A percentile compares a stretch with the other conserved stretches of the same genome.
phyloP scores from a whole-genome alignment of 164 flowering plant genomes.

The Umbilicus rupestris region DNA sequence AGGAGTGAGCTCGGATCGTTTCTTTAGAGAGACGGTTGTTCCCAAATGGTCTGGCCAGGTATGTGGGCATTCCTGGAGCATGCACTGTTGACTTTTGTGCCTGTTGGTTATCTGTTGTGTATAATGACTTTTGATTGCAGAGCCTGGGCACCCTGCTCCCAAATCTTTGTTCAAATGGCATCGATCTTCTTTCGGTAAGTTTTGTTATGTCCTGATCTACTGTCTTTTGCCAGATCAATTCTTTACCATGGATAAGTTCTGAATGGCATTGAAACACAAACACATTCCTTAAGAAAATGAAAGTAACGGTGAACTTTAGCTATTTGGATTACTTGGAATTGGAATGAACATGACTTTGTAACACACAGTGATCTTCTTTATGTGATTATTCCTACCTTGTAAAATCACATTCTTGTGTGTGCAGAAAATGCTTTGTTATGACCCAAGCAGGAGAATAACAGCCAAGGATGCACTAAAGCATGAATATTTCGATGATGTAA shows the following conservation, averaged over 20 bases:
- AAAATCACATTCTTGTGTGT: neutral
- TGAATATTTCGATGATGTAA: neutral
- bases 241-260: neutral
- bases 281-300: no score
- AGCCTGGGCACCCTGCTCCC: neutral
- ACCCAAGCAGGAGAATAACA: constrained; percentile 5
- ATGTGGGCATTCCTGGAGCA: neutral
- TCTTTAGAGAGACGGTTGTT: neutral
- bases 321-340: neutral
- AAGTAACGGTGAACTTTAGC: neutral
- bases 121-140: neutral
- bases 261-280: neutral
- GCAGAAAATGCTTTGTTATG: constrained; percentile 8
- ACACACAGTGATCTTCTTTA: no score
- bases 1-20: neutral
- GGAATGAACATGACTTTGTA: neutral
- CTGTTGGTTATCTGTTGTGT: neutral
- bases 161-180: neutral
- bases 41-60: neutral
- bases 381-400: neutral
- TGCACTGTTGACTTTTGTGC: neutral
- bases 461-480: constrained; percentile 8
- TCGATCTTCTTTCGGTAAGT: constrained; percentile 9
- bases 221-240: neutral
- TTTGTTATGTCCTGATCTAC: neutral